Base-by-base conservation (phyloP, 345 rosid genomes). In the Dipteronia sinensis region DNA sequence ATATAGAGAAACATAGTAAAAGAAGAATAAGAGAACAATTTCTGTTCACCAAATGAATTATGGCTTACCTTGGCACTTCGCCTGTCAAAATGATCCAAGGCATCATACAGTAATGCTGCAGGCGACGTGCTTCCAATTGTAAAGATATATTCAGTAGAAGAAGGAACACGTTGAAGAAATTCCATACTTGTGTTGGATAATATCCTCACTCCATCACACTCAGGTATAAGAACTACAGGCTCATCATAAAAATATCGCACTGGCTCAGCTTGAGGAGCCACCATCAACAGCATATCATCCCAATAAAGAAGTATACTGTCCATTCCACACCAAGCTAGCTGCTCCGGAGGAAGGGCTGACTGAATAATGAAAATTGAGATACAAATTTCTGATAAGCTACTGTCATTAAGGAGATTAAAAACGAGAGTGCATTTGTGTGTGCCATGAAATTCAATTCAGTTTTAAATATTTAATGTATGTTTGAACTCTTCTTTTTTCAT, bases 261-360 rank as follows among this genome's bases (percentile, higher is more conserved):
- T 19, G 93, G 94, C 68, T 91, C 97, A 80, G 93, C 93, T 76
- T 79, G 78, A 78, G 99, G 98, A 61, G 97, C 99, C 59, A 96
- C 99, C 98, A 96, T 92, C 90, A 93, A 81, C 65, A 94, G 86
- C 87, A 90, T 84, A 84, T 94, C 98, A 87, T 96, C 98, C 97
- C 97, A 91, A 83, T 92, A 92, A 53, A 94, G 93, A 11, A 96
- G 88, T 72, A 96, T 87, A 38, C 91, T 94, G 71, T 96, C 99
- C 94, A 94, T 85, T 80, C 95, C 99, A 86, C 99, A 96, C 98
- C 99, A 96, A 27, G 95, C 97, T 84, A 96, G 82, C 86, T 96
- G 99, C 87, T 88, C 90, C 0, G 99, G 99, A 76, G 99, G 98
- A 81, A 96, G 97, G 10, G 94, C 91, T 78, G 98, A 91, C 98